These are phyloP conservation scores for Torulaspora pretoriensis DNA, from an alignment of 1,139 yeast genomes.

Conservation along the genomic window DNA sequence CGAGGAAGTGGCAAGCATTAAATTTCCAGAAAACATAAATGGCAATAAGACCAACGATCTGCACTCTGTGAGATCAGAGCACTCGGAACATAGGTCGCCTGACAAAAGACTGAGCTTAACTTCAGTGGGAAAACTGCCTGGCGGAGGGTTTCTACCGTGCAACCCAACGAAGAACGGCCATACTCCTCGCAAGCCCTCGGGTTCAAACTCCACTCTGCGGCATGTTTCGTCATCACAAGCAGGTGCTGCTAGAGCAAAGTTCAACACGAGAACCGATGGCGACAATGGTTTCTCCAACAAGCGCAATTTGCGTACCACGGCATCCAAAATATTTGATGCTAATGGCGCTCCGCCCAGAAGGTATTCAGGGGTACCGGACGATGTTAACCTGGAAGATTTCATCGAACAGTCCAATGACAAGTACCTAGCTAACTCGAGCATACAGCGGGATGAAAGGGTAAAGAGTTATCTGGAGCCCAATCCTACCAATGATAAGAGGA, in stretches of 20 bases:
- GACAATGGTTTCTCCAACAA: constrained; percentile 19
- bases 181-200: constrained; percentile 19
- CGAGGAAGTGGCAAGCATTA: constrained; percentile 26
- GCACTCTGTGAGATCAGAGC: constrained; percentile 27
- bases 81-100: constrained; percentile 29
- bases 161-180: constrained; percentile 5
- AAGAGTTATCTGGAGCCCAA: constrained; percentile 5
- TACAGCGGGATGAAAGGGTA: constrained; percentile 11
- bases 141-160: constrained; percentile 1
- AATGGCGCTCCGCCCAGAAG: constrained; percentile 69
- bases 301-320: constrained; percentile 55
- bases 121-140: constrained; percentile 18
- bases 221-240: constrained; percentile 15
- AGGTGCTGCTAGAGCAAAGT: constrained; percentile 13
- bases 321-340: constrained; percentile 65
- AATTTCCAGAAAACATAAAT: constrained; percentile 15
- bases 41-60: constrained; percentile 20
- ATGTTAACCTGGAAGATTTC: constrained; percentile 61
- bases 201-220: constrained; percentile 20
- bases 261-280: constrained; percentile 12
- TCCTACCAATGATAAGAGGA: constrained; percentile 9
- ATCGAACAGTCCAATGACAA: constrained; percentile 48
- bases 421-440: constrained; percentile 7
- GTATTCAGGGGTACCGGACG: constrained; percentile 68
- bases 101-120: constrained; percentile 28